Base-by-base conservation (phyloP, 331 rosid genomes). In the Malus hybrid region DNA sequence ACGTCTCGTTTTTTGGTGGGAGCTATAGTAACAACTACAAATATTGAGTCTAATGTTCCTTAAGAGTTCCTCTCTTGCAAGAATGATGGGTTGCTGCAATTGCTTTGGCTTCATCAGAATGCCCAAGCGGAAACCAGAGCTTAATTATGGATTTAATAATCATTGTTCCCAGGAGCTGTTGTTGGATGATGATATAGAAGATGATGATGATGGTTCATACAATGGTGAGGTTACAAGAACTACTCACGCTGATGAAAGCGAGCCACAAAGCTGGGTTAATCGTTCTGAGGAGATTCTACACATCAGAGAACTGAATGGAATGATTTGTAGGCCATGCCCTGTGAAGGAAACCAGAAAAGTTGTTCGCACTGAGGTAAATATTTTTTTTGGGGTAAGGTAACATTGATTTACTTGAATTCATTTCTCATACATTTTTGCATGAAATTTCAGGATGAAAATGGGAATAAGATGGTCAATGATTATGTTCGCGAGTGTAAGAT, bases 401-500 rank as follows among this genome's bases (percentile, higher is more conserved):
- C n/a, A 24, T 68, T 6, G 15, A 11, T 15, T 52, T 52, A 52
- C 9, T 16, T 52, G 2, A 52, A 16, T 52, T 52, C 20, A 52
- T 0, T 52, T 16, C 15, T 28, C 33, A 44, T 34, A 19, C 8
- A 15, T 62, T 64, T 74, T 59, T 22, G 10, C 64, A 33, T 55
- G 44, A 8, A 68, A 76, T 65, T 82, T 68, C 84, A 93, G 98
- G 97, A 93, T 87, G 93, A 93, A 56, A 65, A 87, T 36, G 98
- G 98, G 64, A 87, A 84, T 82, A 93, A 87, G 84, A 91, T 87
- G 91, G 80, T 93, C 77, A 93, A 93, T 86, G 96, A 91, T 71
- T 93, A 93, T 50, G 87, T 89, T 83, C 96, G 97, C 34, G 97
- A 89, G 84, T 87, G 54, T 78, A 93, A 84, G 89, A 93, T 93